Conservation (phyloP, 768 basidiomycete species). For the Dioszegia hungarica region DNA sequence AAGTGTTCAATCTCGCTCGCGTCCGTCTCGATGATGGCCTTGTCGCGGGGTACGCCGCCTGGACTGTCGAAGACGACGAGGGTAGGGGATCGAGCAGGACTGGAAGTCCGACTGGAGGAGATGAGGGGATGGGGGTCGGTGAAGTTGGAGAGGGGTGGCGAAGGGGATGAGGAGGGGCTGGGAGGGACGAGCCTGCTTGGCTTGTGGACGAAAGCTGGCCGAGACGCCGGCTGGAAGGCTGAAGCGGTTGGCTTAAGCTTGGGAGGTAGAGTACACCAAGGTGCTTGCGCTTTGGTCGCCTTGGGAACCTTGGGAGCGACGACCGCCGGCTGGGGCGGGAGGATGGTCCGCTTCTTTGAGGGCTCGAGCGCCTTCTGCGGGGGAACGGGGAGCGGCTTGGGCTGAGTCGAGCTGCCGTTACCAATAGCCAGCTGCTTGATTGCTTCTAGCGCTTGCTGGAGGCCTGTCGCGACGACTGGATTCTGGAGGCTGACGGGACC, state of each 20-base stretch:
- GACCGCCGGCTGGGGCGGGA: neutral
- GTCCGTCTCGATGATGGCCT: neutral
- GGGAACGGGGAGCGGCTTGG: neutral
- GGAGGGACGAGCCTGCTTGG: neutral
- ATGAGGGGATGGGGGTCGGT: neutral
- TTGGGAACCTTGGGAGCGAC: neutral
- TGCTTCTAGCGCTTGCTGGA: constrained; percentile 1
- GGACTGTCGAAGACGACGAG: neutral
- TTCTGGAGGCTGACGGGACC: neutral
- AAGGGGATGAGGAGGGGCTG: constrained; percentile 4
- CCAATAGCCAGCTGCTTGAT: constrained; percentile 1
- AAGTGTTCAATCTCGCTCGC: neutral
- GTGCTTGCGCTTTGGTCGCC: neutral
- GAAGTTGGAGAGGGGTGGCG: neutral
- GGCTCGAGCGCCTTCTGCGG: neutral
- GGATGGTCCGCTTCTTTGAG: neutral
- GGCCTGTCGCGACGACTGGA: neutral
- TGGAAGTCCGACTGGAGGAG: neutral
- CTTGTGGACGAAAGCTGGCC: neutral
- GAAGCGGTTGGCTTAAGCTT: constrained; percentile 3
- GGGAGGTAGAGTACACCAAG: neutral
- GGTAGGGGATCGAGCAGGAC: neutral
- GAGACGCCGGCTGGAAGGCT: neutral
- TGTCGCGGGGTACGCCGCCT: neutral
- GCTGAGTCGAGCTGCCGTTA: neutral